Evolutionary conservation across 1,284 basidiomycete genomes (phyloP).

Genomic region (Boletellus sp.): DNA sequence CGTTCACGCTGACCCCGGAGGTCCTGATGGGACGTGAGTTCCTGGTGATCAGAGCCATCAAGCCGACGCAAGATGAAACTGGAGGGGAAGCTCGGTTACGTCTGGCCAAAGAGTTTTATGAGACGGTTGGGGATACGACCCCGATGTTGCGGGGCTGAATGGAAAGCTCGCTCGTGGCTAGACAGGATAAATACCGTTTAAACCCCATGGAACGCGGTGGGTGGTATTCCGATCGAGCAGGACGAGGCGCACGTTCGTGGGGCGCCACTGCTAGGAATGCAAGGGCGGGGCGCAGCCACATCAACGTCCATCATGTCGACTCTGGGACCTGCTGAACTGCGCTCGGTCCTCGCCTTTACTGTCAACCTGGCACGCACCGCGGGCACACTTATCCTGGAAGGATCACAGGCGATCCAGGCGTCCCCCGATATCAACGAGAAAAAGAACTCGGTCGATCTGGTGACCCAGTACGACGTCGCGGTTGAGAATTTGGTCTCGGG

Average conservation of each 20-base stretch:
- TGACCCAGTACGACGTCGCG: constrained; percentile 94
- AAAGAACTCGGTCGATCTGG: constrained; percentile 89
- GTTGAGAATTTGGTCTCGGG: constrained; percentile 85
- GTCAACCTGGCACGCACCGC: constrained; percentile 68
- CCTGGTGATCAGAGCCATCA: constrained; percentile 70
- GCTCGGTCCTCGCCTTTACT: constrained; percentile 70
- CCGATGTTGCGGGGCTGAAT: constrained; percentile 11
- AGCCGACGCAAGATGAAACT: constrained; percentile 55
- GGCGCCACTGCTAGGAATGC: too few relatives aligned
- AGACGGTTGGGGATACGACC: constrained; percentile 62
- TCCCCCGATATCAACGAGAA: constrained; percentile 71
- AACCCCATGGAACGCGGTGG: too few relatives aligned
- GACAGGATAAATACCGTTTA: constrained; percentile 5
- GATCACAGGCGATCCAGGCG: constrained; percentile 66
- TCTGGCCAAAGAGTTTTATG: constrained; percentile 82
- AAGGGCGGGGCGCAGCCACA: not conserved
- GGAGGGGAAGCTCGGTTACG: constrained; percentile 69
- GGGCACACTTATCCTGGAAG: constrained; percentile 70
- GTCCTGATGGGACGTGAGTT: constrained; percentile 85
- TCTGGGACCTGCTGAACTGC: constrained; percentile 37
- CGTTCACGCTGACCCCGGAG: constrained; percentile 59
- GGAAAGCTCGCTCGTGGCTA: not conserved
- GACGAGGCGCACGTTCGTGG: constrained; percentile 9
- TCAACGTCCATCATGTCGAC: constrained; percentile 19
- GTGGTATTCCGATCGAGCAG: too few relatives aligned